Conservation (phyloP, 805 yeast species). For the Millerozyma acaciae region DNA sequence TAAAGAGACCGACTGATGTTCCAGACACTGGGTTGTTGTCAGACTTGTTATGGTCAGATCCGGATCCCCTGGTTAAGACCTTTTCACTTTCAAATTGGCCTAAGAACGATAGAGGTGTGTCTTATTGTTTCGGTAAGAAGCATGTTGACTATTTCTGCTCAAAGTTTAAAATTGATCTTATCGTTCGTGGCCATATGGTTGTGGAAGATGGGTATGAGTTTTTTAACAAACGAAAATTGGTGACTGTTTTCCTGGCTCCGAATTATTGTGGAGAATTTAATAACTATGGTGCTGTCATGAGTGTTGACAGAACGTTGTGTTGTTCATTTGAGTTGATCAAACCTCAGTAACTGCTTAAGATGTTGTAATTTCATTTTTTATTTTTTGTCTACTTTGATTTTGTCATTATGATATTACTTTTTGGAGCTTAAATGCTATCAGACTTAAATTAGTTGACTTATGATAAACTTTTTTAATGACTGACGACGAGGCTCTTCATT, state of each 20-base stretch:
- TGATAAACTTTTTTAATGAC: no score
- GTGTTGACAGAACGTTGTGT: conserved; percentile 61
- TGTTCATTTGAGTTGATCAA: conserved; percentile 70
- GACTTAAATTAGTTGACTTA: no score
- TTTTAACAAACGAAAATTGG: conserved; percentile 67
- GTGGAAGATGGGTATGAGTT: conserved; percentile 88
- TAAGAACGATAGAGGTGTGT: conserved; percentile 79
- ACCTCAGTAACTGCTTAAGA: conserved; percentile 29
- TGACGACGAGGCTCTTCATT: conserved; percentile 5
- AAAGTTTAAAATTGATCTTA: conserved; percentile 67
- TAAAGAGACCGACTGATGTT: conserved; percentile 77
- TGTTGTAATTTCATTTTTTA: not conserved
- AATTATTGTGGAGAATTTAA: conserved; percentile 81
- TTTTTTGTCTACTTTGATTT: not conserved
- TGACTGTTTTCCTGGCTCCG: conserved; percentile 79
- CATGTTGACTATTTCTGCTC: conserved; percentile 68
- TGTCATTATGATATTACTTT: not conserved
- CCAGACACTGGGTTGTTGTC: conserved; percentile 78
- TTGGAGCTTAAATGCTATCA: conserved; percentile 3
- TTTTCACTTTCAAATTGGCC: conserved; percentile 57
- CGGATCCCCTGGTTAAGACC: conserved; percentile 41
- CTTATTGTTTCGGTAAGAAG: conserved; percentile 70
- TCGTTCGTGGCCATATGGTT: conserved; percentile 85
- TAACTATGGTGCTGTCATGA: conserved; percentile 78
- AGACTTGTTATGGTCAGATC: conserved; percentile 82